Conservation (phyloP, 2,329 filamentous ascomycete genomes). For the Madurella fahalii region DNA sequence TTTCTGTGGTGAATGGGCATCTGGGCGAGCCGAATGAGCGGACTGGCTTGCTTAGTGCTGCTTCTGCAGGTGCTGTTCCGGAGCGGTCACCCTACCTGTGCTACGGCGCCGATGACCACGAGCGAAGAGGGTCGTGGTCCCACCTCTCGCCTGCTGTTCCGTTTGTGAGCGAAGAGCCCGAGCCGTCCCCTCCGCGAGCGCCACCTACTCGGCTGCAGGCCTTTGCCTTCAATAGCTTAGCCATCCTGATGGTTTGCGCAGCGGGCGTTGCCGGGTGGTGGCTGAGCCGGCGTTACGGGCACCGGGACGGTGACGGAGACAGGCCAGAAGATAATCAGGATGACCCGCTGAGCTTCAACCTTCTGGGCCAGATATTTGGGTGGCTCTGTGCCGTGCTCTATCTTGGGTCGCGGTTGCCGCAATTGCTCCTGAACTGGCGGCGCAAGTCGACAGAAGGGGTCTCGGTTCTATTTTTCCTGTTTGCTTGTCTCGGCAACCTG, state of each 20-base stretch:
- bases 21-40: constrained; percentile 46
- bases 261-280: constrained; percentile 87
- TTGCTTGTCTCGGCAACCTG: constrained; percentile 91
- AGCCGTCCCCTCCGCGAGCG: constrained; percentile 37
- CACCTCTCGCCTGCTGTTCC: constrained; percentile 82
- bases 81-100: constrained; percentile 43
- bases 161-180: constrained; percentile 51
- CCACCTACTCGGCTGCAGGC: constrained; percentile 52
- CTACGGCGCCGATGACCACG: constrained; percentile 27
- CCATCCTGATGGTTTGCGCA: constrained; percentile 75
- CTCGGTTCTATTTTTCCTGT: constrained; percentile 91
- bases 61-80: not conserved
- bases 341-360: constrained; percentile 61
- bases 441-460: constrained; percentile 92
- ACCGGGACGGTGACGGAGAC: constrained; percentile 41
- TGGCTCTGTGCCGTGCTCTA: constrained; percentile 89
- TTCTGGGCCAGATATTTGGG: constrained; percentile 84
- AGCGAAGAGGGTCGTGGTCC: constrained; percentile 54
- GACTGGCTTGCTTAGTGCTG: constrained; percentile 43
- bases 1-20: constrained; percentile 7
- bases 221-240: constrained; percentile 67
- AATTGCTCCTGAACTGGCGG: constrained; percentile 86
- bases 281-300: constrained; percentile 52
- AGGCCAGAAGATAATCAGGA: constrained; percentile 34
- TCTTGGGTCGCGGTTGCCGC: constrained; percentile 82